Conservation (phyloP, 441 rosid species). For the Dalechampia spathulata region DNA sequence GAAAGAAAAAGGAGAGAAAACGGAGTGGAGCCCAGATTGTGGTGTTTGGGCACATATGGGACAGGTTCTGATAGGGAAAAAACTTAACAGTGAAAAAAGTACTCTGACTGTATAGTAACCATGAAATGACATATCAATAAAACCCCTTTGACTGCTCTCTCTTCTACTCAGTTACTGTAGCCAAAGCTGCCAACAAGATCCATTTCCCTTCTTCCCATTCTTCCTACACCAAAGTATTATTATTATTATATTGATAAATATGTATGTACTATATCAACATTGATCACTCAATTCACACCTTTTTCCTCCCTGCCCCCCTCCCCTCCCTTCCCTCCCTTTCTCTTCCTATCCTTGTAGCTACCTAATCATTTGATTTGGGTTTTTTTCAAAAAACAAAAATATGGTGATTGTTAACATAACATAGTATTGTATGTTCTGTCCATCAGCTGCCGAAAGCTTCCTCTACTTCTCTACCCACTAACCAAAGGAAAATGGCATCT, state of each 20-base stretch:
- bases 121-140: slow-evolving; percentile 40
- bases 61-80: slow-evolving; percentile 17
- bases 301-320: slow-evolving; percentile 2
- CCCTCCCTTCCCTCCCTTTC: not conserved
- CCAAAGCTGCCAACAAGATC: slow-evolving; percentile 36
- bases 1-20: too few relatives aligned
- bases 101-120: slow-evolving; percentile 18
- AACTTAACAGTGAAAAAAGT: slow-evolving; percentile 15
- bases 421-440: slow-evolving; percentile 28
- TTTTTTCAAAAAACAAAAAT: too few relatives aligned
- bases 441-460: slow-evolving; percentile 14
- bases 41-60: slow-evolving; percentile 13
- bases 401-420: slow-evolving; percentile 13
- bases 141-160: slow-evolving; percentile 15
- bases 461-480: slow-evolving; percentile 12
- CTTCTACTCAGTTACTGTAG: slow-evolving; percentile 5
- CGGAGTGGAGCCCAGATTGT: slow-evolving; percentile 3
- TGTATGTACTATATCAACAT: too few relatives aligned
- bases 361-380: slow-evolving; percentile 45
- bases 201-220: not conserved
- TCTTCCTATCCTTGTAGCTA: not conserved
- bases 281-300: too few relatives aligned
- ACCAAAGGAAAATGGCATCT: slow-evolving; percentile 13
- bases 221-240: too few relatives aligned
- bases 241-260: too few relatives aligned